phyloP scores from a whole-genome alignment of 75 land plant genomes.

The Pinus taeda region DNA sequence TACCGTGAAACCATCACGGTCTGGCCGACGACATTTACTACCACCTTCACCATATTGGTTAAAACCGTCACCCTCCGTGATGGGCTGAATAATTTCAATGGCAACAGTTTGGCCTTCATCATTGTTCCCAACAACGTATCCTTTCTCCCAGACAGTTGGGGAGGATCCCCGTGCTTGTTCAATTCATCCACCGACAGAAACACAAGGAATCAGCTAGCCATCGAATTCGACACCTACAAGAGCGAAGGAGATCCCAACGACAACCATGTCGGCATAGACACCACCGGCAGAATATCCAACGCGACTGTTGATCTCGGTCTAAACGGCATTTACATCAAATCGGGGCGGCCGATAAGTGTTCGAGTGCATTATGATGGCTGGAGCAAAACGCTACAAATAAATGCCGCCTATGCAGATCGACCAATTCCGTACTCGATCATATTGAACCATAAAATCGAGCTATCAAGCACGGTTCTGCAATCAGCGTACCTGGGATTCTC shows the following conservation, averaged over 20 bases:
- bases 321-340: not conserved
- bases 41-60: not conserved
- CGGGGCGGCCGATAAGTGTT: not conserved
- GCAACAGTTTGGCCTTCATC: too few species aligned
- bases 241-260: not conserved
- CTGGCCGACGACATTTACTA: not conserved
- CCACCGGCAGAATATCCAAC: conserved; percentile 5
- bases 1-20: not conserved
- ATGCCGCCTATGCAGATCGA: not conserved
- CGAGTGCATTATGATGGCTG: not conserved
- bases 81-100: too few species aligned
- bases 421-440: not conserved
- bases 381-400: not conserved
- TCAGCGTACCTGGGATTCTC: not conserved
- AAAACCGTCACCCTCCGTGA: too few species aligned
- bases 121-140: too few species aligned
- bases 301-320: not conserved
- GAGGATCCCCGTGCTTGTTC: not conserved
- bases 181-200: not conserved
- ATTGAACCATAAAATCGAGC: not conserved
- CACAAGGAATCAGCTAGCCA: not conserved
- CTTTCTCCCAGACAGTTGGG: not conserved
- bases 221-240: too few species aligned
- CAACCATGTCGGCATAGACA: conserved; percentile 27
- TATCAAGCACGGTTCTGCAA: not conserved